Percentiles rank a stretch among this genome's conserved stretches.
Conservation (phyloP, 208 protist genomes). For the Crithidia acanthocephali region DNA sequence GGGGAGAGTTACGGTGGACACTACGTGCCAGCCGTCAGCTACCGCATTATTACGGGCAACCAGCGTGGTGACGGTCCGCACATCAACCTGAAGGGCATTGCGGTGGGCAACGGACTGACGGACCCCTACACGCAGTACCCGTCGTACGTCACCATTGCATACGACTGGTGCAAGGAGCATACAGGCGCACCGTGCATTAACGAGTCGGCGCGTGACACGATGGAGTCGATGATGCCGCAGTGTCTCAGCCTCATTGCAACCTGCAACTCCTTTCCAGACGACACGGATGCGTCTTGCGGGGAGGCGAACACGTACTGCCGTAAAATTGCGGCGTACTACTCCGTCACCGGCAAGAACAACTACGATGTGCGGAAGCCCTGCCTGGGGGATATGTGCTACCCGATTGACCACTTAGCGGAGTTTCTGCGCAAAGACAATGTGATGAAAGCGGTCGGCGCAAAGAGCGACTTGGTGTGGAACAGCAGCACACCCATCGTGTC, state of each 20-base stretch:
- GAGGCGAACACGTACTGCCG: background rate
- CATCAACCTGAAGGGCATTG: too few relatives aligned
- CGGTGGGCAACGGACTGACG: too few relatives aligned
- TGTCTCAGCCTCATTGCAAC: conserved; percentile 55
- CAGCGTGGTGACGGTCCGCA: too few relatives aligned
- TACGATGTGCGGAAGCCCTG: conserved; percentile 85
- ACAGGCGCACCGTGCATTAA: too few relatives aligned
- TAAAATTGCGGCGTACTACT: conserved; percentile 19
- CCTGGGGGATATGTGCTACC: conserved; percentile 77
- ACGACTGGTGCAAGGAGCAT: too few relatives aligned
- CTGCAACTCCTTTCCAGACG: conserved; percentile 49
- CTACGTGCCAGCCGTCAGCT: too few relatives aligned
- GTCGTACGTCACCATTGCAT: too few relatives aligned
- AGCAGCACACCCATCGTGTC: conserved; percentile 35
- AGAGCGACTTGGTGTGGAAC: conserved; percentile 50
- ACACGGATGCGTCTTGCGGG: conserved; percentile 6
- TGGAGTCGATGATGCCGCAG: too few relatives aligned
- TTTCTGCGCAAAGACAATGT: conserved; percentile 22
- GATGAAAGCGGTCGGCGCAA: conserved; percentile 2
- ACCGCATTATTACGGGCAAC: too few relatives aligned
- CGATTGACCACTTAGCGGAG: conserved; percentile 48
- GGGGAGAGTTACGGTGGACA: too few relatives aligned
- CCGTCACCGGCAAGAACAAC: conserved; percentile 44
- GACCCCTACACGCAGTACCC: too few relatives aligned
- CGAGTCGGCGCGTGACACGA: too few relatives aligned